Evolutionary conservation across 148 eudicot species (phyloP).

Genomic region (Camellia japonica): DNA sequence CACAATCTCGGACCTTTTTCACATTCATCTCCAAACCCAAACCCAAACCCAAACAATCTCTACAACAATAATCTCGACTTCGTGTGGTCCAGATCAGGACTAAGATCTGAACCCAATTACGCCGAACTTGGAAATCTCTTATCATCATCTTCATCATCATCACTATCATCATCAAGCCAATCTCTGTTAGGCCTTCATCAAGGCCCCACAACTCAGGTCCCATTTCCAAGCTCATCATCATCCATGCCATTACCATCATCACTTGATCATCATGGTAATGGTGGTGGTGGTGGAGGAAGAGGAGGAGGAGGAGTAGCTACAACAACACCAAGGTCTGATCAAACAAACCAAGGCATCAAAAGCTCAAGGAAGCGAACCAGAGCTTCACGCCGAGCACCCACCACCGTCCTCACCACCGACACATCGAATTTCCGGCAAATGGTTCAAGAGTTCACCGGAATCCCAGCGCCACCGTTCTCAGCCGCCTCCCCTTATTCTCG

Average conservation of each 20-base stretch:
- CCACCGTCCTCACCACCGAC: constrained; percentile 61
- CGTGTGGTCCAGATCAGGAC: constrained; percentile 26
- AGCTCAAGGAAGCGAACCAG: constrained; percentile 48
- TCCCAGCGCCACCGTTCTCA: constrained; percentile 46
- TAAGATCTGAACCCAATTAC: constrained; percentile 26
- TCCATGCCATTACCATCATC: background rate
- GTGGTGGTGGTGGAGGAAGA: background rate
- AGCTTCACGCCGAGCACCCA: constrained; percentile 57
- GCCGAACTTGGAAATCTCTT: constrained; percentile 3
- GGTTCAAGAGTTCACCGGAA: constrained; percentile 65
- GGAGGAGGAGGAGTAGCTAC: too few species aligned
- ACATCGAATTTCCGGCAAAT: constrained; percentile 51
- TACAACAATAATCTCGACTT: constrained; percentile 2
- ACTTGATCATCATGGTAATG: background rate
- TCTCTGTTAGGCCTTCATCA: background rate
- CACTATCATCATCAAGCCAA: constrained; percentile 3
- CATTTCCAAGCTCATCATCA: constrained; percentile 1
- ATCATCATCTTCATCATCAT: background rate
- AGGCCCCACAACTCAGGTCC: background rate
- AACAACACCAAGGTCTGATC: background rate
- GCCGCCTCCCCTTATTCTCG: constrained; percentile 23
- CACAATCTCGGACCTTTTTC: constrained; percentile 18
- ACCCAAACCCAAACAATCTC: background rate
- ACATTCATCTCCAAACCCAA: constrained; percentile 22
- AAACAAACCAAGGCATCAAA: constrained; percentile 7